Conservation (phyloP, 2,329 filamentous ascomycete genomes). For the Neopestalotiopsis sp. region DNA sequence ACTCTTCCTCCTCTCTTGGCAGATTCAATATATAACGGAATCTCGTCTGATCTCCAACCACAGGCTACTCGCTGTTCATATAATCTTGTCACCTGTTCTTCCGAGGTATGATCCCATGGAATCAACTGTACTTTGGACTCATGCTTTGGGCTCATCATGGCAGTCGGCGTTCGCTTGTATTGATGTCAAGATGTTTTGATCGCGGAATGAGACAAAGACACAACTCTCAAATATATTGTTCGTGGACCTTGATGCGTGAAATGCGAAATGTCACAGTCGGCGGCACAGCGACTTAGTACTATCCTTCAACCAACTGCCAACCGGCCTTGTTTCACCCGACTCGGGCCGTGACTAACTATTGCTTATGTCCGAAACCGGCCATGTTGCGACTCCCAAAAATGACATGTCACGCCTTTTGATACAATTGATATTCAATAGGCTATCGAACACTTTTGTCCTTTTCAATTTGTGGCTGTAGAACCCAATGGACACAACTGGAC, state of each 20-base stretch:
- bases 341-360: neutral
- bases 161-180: neutral
- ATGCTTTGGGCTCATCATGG: neutral
- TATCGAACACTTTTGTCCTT: neutral
- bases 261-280: neutral
- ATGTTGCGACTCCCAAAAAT: neutral
- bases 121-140: constrained; percentile 35
- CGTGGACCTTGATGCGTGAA: neutral
- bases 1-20: constrained; percentile 40
- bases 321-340: neutral
- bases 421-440: neutral
- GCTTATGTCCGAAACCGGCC: neutral
- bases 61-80: constrained; percentile 49
- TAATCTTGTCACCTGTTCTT: constrained; percentile 45
- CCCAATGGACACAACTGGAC: neutral
- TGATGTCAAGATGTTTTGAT: neutral
- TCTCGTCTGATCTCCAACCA: constrained; percentile 46
- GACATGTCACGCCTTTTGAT: neutral
- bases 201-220: neutral
- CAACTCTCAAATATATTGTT: neutral
- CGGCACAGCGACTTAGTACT: neutral
- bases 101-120: constrained; percentile 48
- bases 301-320: neutral
- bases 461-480: neutral
- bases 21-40: constrained; percentile 40